Percentiles rank a stretch among this genome's conserved stretches.
Evolutionary conservation across 1,284 basidiomycete species (phyloP).

Genomic region (Sporisorium exsertum): DNA sequence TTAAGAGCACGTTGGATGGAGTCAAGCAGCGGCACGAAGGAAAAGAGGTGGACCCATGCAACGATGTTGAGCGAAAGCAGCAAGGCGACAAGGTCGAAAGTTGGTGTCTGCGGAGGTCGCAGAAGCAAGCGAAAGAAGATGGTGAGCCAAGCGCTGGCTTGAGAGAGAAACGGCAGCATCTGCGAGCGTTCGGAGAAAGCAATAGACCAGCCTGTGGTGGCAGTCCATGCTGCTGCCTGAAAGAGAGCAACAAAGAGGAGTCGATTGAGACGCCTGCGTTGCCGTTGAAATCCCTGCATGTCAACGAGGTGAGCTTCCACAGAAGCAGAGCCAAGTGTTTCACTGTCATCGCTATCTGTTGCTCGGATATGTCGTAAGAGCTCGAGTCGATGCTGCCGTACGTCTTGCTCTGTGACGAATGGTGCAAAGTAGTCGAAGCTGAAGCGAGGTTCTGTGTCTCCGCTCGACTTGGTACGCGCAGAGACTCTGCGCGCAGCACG

Average conservation of each 20-base stretch:
- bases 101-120: slow-evolving; percentile 32
- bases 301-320: not conserved
- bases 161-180: not conserved
- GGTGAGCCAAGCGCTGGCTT: slow-evolving; percentile 17
- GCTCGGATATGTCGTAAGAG: not conserved
- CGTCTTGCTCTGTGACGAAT: slow-evolving; percentile 39
- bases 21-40: slow-evolving; percentile 17
- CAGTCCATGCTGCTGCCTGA: slow-evolving; percentile 18
- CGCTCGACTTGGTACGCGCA: not conserved
- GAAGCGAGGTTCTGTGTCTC: not conserved
- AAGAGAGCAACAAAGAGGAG: slow-evolving; percentile 21
- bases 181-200: not conserved
- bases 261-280: slow-evolving; percentile 23
- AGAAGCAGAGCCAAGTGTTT: not conserved
- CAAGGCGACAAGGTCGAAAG: slow-evolving; percentile 20
- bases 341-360: not conserved
- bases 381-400: slow-evolving; percentile 17
- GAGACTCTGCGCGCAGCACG: not conserved
- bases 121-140: slow-evolving; percentile 26
- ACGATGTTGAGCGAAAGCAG: slow-evolving; percentile 14
- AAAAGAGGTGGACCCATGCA: slow-evolving; percentile 19
- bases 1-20: not conserved
- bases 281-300: slow-evolving; percentile 13
- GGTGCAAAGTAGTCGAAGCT: slow-evolving; percentile 28
- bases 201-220: not conserved